Percentiles rank a stretch among this genome's conserved stretches.
These are phyloP conservation scores for Pseudogymnoascus sp. DNA, from an alignment of 2,329 filamentous ascomycete species.

Conservation along the genomic window DNA sequence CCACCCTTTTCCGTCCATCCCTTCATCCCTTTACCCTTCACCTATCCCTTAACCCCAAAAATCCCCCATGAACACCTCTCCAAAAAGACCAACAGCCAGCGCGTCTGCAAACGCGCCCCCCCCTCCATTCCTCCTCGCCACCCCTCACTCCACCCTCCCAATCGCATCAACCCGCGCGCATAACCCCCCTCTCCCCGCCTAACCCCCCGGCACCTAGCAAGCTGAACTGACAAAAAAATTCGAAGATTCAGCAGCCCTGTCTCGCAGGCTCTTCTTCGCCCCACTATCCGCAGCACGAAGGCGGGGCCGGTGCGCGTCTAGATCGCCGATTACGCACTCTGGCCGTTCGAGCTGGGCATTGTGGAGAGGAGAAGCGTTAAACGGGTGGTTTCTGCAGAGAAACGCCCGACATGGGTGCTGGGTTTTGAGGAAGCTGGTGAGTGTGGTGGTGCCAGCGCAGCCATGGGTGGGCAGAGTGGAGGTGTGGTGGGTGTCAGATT, in stretches of 20 bases:
- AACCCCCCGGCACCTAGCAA: neutral
- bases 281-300: neutral
- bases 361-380: neutral
- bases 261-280: neutral
- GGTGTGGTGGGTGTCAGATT: neutral
- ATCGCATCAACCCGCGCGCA: neutral
- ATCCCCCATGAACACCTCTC: neutral
- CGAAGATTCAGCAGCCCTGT: neutral
- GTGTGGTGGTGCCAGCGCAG: neutral
- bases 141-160: neutral
- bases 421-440: neutral
- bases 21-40: slow-evolving; percentile 22
- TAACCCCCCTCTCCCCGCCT: neutral
- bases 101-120: neutral
- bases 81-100: neutral
- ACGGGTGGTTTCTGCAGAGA: neutral
- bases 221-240: neutral
- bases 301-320: neutral
- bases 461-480: neutral
- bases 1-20: slow-evolving; percentile 29
- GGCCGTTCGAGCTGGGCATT: neutral
- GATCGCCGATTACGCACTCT: neutral
- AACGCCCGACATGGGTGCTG: neutral
- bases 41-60: neutral
- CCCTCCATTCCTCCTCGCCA: neutral